phyloP scores from a whole-genome alignment of 2,329 filamentous ascomycete genomes.

The Pseudogymnoascus sp. region DNA sequence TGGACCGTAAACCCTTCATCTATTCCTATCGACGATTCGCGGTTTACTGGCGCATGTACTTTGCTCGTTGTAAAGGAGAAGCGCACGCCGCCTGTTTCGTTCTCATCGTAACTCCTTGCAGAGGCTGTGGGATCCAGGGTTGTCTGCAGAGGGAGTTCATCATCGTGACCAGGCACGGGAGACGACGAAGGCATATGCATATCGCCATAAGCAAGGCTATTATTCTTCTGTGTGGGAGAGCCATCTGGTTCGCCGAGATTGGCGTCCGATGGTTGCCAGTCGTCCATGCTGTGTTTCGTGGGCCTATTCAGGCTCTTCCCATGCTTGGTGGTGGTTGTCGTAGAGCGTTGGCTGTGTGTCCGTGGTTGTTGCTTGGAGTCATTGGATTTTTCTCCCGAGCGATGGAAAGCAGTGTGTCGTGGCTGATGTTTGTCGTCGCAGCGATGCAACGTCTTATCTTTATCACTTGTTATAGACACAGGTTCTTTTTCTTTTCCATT shows the following conservation, averaged over 20 bases:
- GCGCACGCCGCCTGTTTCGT: background rate
- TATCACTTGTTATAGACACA: background rate
- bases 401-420: background rate
- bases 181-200: background rate
- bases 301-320: background rate
- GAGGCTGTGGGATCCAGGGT: background rate
- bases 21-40: constrained; percentile 3
- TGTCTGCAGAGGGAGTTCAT: background rate
- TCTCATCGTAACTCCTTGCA: background rate
- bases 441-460: background rate
- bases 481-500: too few species aligned
- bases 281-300: background rate
- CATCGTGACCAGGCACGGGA: background rate
- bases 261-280: background rate
- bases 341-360: background rate
- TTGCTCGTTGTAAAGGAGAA: constrained; percentile 4
- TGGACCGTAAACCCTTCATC: background rate
- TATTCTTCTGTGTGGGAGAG: constrained; percentile 3
- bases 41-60: background rate
- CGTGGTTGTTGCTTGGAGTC: background rate
- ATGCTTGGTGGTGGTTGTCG: background rate
- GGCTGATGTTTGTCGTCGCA: background rate
- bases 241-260: background rate
- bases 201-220: constrained; percentile 1
- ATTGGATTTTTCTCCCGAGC: background rate